Conservation (phyloP, 257 asterid genomes). For the Parsonsia alboflavescens region DNA sequence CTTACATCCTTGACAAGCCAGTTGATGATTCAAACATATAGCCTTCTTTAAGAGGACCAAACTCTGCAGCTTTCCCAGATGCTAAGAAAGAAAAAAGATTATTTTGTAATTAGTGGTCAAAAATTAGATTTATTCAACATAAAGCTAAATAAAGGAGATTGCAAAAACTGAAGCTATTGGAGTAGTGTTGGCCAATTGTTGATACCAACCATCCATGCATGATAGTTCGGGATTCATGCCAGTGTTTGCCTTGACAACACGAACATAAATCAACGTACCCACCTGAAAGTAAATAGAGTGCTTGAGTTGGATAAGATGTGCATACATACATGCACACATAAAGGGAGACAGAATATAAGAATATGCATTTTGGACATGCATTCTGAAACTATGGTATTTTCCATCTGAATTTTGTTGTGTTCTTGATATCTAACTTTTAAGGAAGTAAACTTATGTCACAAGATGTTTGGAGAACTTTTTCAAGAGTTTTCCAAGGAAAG, state of each 20-base stretch:
- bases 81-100: conserved; percentile 33
- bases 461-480: not conserved
- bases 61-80: conserved; percentile 83
- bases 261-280: conserved; percentile 80
- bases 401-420: not conserved
- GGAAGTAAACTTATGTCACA: not conserved
- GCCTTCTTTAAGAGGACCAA: conserved; percentile 88
- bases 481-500: not conserved
- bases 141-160: not conserved
- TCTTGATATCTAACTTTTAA: not conserved
- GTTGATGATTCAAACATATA: conserved; percentile 90
- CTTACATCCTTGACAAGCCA: conserved; percentile 80
- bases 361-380: not conserved
- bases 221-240: conserved; percentile 97
- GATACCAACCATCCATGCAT: conserved; percentile 88
- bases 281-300: conserved; percentile 40
- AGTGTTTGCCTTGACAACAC: conserved; percentile 77
- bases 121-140: not conserved
- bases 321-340: not conserved
- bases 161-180: conserved; percentile 4
- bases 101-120: conserved; percentile 5
- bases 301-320: not conserved
- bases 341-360: not conserved
- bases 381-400: not conserved
- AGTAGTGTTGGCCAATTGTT: not conserved